A percentile compares a stretch with the other conserved stretches of the same genome.
These are phyloP conservation scores for Saccharomyces uvarum DNA, from an alignment of 1,139 yeast genomes.

Conservation along the genomic window DNA sequence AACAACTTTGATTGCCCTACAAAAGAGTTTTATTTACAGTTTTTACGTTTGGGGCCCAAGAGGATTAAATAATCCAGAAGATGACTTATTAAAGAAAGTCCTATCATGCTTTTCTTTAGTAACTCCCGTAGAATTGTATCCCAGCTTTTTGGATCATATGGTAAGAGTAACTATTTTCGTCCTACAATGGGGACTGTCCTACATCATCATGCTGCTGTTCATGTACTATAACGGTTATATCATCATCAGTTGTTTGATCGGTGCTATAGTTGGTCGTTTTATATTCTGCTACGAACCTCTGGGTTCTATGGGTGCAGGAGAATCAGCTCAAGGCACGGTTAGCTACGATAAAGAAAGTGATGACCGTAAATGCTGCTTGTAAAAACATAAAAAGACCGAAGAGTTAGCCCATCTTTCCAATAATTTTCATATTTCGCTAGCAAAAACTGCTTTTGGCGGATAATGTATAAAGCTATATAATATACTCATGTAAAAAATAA, in stretches of 20 bases:
- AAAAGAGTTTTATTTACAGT: constrained; percentile 3
- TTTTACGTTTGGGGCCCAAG: constrained; percentile 1
- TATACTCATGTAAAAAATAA: not conserved
- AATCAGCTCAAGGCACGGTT: constrained; percentile 8
- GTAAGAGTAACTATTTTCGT: constrained; percentile 44
- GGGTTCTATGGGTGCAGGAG: constrained; percentile 26
- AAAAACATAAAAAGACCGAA: not conserved
- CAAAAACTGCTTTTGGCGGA: not conserved
- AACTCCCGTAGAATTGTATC: constrained; percentile 27
- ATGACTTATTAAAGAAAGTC: not conserved
- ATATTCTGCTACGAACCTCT: constrained; percentile 43
- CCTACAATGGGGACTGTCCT: constrained; percentile 55
- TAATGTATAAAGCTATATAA: not conserved
- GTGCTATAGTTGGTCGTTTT: constrained; percentile 53
- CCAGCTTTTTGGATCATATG: constrained; percentile 43
- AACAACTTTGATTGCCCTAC: constrained; percentile 12
- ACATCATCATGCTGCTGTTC: constrained; percentile 59
- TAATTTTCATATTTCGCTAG: not conserved
- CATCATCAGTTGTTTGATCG: constrained; percentile 53
- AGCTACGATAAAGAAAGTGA: constrained; percentile 22
- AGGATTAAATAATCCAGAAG: not conserved
- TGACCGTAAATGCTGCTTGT: constrained; percentile 30
- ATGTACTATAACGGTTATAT: constrained; percentile 70
- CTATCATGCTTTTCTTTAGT: constrained; percentile 7
- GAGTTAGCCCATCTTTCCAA: not conserved